phyloP scores from a whole-genome alignment of 345 rosid genomes.

The Dovyalis caffra region DNA sequence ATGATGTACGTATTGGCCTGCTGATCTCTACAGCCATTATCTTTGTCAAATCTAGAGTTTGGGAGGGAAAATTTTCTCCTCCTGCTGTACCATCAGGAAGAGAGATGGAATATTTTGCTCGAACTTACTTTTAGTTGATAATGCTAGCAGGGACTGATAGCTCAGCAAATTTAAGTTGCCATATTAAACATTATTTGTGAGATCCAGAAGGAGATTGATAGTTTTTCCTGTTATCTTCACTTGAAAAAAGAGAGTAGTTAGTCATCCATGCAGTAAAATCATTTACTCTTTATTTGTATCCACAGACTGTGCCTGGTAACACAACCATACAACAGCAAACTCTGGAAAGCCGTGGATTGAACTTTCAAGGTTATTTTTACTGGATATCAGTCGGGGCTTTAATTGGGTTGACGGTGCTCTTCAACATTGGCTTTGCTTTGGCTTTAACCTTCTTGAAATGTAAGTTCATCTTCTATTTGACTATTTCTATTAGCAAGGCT shows the following conservation, averaged over 20 bases:
- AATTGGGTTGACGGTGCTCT: constrained; percentile 48
- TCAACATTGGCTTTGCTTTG: constrained; percentile 58
- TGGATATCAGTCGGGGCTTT: constrained; percentile 71
- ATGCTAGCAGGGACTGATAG: too few relatives aligned
- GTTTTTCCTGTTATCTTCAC: not conserved
- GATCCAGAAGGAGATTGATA: too few relatives aligned
- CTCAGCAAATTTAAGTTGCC: too few relatives aligned
- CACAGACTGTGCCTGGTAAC: constrained; percentile 39
- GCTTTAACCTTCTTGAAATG: constrained; percentile 71
- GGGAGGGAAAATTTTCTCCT: too few relatives aligned
- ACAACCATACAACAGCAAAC: constrained; percentile 51
- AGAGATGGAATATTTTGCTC: too few relatives aligned
- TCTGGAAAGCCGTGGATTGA: constrained; percentile 59
- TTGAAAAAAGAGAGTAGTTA: too few relatives aligned
- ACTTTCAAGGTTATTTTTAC: constrained; percentile 47
- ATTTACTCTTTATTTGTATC: not conserved
- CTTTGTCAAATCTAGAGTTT: too few relatives aligned
- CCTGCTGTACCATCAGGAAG: too few relatives aligned
- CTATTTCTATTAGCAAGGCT: not conserved
- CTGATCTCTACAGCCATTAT: too few relatives aligned
- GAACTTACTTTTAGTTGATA: too few relatives aligned
- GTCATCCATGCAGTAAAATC: not conserved
- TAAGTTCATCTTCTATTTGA: constrained; percentile 34
- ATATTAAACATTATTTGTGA: too few relatives aligned
- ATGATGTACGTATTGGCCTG: too few relatives aligned